These are phyloP conservation scores for Fusarium penzigii DNA, from an alignment of 2,329 filamentous ascomycete genomes.

Conservation along the genomic window DNA sequence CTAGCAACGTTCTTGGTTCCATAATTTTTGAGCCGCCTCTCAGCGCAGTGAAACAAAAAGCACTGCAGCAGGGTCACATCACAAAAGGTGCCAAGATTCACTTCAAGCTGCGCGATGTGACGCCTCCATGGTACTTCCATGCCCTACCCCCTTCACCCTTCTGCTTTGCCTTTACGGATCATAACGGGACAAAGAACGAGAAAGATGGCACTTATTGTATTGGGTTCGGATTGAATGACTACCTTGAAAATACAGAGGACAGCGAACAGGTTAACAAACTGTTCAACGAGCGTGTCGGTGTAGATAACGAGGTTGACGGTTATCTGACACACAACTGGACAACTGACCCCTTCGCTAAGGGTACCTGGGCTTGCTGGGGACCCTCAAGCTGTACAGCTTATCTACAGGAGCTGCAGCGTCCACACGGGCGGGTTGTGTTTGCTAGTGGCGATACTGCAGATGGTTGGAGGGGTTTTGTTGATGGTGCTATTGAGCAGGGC, in stretches of 20 bases:
- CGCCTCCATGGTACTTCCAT: conserved; percentile 9
- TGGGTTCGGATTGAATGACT: conserved; percentile 13
- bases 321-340: conserved; percentile 25
- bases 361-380: conserved; percentile 22
- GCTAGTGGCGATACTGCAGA: conserved; percentile 25
- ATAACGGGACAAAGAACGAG: conserved; percentile 11
- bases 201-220: conserved; percentile 17
- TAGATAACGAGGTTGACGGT: conserved; percentile 8
- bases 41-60: conserved; percentile 6
- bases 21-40: conserved; percentile 5
- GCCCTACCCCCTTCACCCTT: conserved; percentile 9
- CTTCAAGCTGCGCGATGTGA: conserved; percentile 6
- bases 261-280: not conserved
- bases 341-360: conserved; percentile 13
- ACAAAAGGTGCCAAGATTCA: conserved; percentile 15
- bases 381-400: conserved; percentile 6
- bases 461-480: conserved; percentile 26
- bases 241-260: conserved; percentile 1
- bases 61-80: conserved; percentile 9
- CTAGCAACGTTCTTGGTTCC: conserved; percentile 3
- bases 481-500: conserved; percentile 25
- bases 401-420: conserved; percentile 14
- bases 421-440: conserved; percentile 16
- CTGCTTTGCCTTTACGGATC: conserved; percentile 20
- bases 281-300: conserved; percentile 11